A percentile compares a stretch with the other conserved stretches of the same genome.
phyloP scores from a whole-genome alignment of 2,329 filamentous ascomycete species.

The Volutella citrinella region DNA sequence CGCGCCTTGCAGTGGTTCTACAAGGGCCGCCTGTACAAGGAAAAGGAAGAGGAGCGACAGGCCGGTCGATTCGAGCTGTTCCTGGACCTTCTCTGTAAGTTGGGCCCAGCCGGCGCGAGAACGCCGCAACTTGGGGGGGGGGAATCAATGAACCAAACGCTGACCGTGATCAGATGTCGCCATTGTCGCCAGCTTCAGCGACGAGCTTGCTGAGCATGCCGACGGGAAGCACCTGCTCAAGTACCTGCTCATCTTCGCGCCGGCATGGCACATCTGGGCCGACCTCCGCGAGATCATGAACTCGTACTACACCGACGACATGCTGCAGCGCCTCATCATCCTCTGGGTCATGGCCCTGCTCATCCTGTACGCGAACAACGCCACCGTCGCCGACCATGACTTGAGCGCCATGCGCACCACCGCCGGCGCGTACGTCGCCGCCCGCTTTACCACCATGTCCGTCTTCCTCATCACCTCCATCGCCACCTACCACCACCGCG shows the following conservation, averaged over 20 bases:
- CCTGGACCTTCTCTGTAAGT: slow-evolving; percentile 44
- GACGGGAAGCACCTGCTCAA: slow-evolving; percentile 42
- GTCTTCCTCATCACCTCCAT: slow-evolving; percentile 42
- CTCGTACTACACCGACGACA: slow-evolving; percentile 49
- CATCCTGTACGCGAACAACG: slow-evolving; percentile 48
- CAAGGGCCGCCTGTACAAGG: slow-evolving; percentile 38
- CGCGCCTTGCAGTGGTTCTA: slow-evolving; percentile 45
- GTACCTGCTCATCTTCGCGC: slow-evolving; percentile 46
- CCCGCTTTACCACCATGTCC: slow-evolving; percentile 39
- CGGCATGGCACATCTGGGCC: slow-evolving; percentile 49
- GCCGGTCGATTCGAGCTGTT: slow-evolving; percentile 48
- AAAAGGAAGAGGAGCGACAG: slow-evolving; percentile 41
- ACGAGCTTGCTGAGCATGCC: slow-evolving; percentile 44
- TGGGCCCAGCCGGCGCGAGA: no score
- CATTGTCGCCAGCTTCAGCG: slow-evolving; percentile 49
- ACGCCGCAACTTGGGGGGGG: no score
- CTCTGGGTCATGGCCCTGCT: slow-evolving; percentile 50
- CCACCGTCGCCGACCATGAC: slow-evolving; percentile 39
- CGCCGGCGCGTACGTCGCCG: slow-evolving; percentile 44
- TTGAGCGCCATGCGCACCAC: slow-evolving; percentile 43
- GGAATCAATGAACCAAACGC: no score
- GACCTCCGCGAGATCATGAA: slow-evolving; percentile 51
- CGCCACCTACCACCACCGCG: slow-evolving; percentile 44
- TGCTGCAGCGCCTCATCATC: slow-evolving; percentile 43
- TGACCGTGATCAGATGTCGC: slow-evolving; percentile 40